Evolutionary conservation across 768 basidiomycete genomes (phyloP).

Genomic region (Mycena olivaceomarginata): DNA sequence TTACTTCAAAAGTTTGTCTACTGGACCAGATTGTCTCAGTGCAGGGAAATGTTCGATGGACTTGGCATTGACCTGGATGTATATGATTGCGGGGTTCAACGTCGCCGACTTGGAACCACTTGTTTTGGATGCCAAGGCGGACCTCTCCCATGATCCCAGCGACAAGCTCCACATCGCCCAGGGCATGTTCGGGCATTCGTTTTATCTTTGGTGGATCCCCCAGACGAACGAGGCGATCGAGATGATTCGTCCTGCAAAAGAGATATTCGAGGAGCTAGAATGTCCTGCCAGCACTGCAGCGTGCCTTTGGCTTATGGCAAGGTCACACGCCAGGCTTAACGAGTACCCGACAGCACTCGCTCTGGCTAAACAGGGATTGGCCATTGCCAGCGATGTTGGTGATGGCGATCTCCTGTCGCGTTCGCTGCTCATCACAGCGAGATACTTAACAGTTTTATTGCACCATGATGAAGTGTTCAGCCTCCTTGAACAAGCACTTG

Average conservation of each 20-base stretch:
- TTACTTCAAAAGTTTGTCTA: background rate
- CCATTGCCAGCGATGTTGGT: background rate
- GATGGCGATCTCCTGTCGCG: background rate
- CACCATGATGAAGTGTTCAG: too few species aligned
- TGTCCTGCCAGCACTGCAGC: slow-evolving; percentile 32
- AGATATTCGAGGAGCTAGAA: slow-evolving; percentile 29
- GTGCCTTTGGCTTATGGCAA: slow-evolving; percentile 33
- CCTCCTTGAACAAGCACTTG: too few species aligned
- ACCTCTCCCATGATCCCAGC: background rate
- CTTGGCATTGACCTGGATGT: background rate
- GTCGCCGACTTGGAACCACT: too few species aligned
- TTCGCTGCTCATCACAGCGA: too few species aligned
- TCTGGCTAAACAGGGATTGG: slow-evolving; percentile 10
- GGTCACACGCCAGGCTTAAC: background rate
- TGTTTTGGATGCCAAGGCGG: background rate
- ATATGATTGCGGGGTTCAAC: too few species aligned
- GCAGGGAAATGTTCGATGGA: background rate
- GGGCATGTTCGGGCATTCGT: slow-evolving; percentile 23
- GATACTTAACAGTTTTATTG: too few species aligned
- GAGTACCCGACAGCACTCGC: slow-evolving; percentile 25
- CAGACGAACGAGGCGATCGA: slow-evolving; percentile 18
- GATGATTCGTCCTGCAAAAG: slow-evolving; percentile 19
- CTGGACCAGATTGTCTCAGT: background rate
- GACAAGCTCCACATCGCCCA: slow-evolving; percentile 6
- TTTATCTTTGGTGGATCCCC: slow-evolving; percentile 10